A percentile compares a stretch with the other conserved stretches of the same genome.
phyloP scores from a whole-genome alignment of 768 basidiomycete species.

The Mycena galericulata region DNA sequence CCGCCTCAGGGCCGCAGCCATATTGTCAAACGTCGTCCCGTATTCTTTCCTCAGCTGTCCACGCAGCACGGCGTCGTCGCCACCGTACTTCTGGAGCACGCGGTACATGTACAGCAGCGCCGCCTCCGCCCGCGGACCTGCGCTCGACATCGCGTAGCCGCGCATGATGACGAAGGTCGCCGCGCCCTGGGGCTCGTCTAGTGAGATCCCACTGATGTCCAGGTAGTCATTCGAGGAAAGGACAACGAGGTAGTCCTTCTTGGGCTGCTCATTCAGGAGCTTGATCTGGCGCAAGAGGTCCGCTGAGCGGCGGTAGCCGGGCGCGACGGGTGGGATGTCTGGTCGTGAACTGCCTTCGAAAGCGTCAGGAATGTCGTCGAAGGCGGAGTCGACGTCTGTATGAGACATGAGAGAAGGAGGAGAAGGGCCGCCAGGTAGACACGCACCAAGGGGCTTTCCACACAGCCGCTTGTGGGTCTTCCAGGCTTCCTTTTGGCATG shows the following conservation, averaged over 20 bases:
- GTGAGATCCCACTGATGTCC: neutral
- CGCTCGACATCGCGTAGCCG: constrained; percentile 1
- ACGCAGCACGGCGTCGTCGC: constrained; percentile 13
- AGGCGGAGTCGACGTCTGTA: constrained; percentile 10
- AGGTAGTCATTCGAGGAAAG: neutral
- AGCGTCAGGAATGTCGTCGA: constrained; percentile 4
- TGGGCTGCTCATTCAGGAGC: constrained; percentile 16
- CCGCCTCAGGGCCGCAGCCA: constrained; percentile 8
- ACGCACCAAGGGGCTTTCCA: constrained; percentile 25
- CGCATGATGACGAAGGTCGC: constrained; percentile 14
- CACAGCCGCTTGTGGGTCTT: constrained; percentile 22
- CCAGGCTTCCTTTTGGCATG: constrained; percentile 26
- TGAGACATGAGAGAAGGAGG: neutral
- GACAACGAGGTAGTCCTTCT: constrained; percentile 22
- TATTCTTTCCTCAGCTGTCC: constrained; percentile 24
- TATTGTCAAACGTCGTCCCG: constrained; percentile 21
- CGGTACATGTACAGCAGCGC: constrained; percentile 28
- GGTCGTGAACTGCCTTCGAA: neutral
- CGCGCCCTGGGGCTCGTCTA: constrained; percentile 17
- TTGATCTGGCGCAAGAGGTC: constrained; percentile 26
- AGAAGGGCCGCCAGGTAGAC: neutral
- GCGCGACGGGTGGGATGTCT: constrained; percentile 4
- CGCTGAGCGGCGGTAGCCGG: constrained; percentile 22
- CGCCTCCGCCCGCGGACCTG: constrained; percentile 14
- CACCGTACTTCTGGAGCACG: constrained; percentile 21